These are phyloP conservation scores for Pythium grandisporangium DNA, from an alignment of 352 stramenopile species.

Conservation along the genomic window DNA sequence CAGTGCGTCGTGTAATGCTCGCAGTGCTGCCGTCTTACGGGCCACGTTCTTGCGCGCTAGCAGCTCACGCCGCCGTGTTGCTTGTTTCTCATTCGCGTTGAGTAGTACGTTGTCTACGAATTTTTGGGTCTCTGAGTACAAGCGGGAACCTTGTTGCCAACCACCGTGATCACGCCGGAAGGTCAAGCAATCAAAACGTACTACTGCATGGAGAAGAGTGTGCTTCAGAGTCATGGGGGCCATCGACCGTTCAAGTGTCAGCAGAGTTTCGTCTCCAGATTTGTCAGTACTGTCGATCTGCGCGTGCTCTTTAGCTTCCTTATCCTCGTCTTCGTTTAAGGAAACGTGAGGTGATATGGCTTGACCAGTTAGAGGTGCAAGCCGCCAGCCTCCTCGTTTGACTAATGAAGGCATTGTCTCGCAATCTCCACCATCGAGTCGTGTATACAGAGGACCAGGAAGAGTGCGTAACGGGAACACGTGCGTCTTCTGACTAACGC, in stretches of 20 bases:
- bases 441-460: too few relatives aligned
- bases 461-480: constrained; percentile 42
- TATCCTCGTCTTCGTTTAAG: background rate
- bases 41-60: constrained; percentile 31
- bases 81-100: constrained; percentile 9
- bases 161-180: constrained; percentile 24
- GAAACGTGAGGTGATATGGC: too few relatives aligned
- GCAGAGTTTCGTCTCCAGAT: too few relatives aligned
- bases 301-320: background rate
- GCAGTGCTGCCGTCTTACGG: constrained; percentile 30
- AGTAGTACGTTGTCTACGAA: constrained; percentile 21
- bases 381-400: constrained; percentile 37
- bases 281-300: too few relatives aligned
- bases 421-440: too few relatives aligned
- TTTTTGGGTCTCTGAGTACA: constrained; percentile 22
- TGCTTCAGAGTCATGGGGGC: constrained; percentile 31
- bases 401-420: too few relatives aligned
- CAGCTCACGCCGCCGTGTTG: constrained; percentile 20
- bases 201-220: constrained; percentile 36
- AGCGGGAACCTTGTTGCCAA: constrained; percentile 22
- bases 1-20: constrained; percentile 29
- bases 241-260: too few relatives aligned
- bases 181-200: constrained; percentile 27
- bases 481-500: constrained; percentile 48
- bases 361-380: constrained; percentile 32